These are phyloP conservation scores for Leishmania turanica DNA, from an alignment of 208 protist genomes.

Conservation along the genomic window DNA sequence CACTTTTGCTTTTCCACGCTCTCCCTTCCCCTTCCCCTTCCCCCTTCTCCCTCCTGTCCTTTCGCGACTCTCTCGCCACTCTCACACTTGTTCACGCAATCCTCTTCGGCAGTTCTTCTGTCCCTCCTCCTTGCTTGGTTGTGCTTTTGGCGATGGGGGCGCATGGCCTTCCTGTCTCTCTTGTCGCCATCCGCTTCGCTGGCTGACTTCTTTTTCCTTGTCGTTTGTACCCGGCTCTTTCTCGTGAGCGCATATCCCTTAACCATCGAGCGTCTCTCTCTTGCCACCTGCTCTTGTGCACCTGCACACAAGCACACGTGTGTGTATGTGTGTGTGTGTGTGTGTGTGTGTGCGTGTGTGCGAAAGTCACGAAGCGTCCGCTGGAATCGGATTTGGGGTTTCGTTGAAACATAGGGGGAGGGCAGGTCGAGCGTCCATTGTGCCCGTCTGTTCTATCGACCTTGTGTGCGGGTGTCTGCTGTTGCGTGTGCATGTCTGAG, in stretches of 20 bases:
- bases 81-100: neutral
- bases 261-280: neutral
- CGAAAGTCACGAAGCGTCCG: neutral
- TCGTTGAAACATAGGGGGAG: neutral
- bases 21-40: neutral
- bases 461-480: neutral
- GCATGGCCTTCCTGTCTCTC: neutral
- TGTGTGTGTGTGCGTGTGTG: neutral
- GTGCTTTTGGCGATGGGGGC: neutral
- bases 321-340: neutral
- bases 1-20: neutral
- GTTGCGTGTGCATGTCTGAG: neutral
- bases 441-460: neutral
- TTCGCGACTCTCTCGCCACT: neutral
- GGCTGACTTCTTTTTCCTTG: neutral
- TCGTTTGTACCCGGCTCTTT: neutral
- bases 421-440: neutral
- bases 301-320: neutral
- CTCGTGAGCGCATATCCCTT: neutral
- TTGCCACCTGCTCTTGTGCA: neutral
- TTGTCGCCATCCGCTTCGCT: neutral
- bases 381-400: neutral
- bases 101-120: neutral
- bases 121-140: neutral
- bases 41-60: neutral